These are phyloP conservation scores for California macrophylla DNA, from an alignment of 441 rosid species.

Conservation along the genomic window DNA sequence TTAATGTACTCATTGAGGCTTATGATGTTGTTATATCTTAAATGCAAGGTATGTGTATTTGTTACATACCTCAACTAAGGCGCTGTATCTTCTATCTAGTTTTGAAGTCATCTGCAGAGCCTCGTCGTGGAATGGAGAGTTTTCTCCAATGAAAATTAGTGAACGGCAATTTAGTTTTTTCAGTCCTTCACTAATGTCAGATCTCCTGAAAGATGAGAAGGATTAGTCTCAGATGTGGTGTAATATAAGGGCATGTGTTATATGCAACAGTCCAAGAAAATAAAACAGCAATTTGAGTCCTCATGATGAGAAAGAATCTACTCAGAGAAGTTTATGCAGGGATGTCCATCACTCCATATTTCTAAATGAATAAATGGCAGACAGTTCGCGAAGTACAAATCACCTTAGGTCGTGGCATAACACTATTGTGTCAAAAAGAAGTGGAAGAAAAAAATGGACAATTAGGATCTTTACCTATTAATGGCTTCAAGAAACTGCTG, in stretches of 20 bases:
- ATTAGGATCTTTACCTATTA: conserved; percentile 41
- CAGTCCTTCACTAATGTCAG: conserved; percentile 60
- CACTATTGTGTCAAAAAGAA: background rate
- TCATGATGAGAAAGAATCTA: background rate
- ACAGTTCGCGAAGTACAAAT: too few species aligned
- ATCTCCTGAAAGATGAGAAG: conserved; percentile 49
- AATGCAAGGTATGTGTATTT: background rate
- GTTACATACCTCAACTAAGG: conserved; percentile 64
- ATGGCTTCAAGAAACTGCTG: conserved; percentile 78
- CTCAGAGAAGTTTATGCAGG: background rate
- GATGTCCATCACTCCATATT: too few species aligned
- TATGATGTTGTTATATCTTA: background rate
- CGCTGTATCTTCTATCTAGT: conserved; percentile 55
- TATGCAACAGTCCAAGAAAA: too few species aligned
- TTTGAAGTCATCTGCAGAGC: conserved; percentile 54
- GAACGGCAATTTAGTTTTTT: conserved; percentile 70
- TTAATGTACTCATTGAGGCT: conserved; percentile 23
- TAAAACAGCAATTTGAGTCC: background rate
- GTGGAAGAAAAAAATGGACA: background rate
- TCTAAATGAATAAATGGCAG: too few species aligned
- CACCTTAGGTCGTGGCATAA: too few species aligned
- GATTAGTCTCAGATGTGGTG: background rate
- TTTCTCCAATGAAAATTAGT: conserved; percentile 65
- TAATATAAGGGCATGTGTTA: background rate
- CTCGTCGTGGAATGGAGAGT: conserved; percentile 63